Evolutionary conservation across 2,329 filamentous ascomycete species (phyloP).

Genomic region (Trichoderma pleuroti): DNA sequence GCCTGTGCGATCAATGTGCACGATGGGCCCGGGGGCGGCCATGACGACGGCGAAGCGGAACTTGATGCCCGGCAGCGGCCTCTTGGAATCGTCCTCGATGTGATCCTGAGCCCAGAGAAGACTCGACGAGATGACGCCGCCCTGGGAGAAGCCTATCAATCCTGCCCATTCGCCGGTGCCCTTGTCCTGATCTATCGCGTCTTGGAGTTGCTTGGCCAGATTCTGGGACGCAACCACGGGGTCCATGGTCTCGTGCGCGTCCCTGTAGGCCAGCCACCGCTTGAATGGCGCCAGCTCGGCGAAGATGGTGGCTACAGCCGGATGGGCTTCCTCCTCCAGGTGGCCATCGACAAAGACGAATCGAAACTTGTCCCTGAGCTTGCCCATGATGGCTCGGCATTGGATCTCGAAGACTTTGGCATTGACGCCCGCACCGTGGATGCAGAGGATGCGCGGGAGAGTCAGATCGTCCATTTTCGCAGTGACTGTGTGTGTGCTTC

Average conservation of each 20-base stretch:
- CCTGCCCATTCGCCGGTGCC: constrained; percentile 57
- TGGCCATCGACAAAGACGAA: constrained; percentile 71
- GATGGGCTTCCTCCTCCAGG: constrained; percentile 58
- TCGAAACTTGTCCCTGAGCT: constrained; percentile 58
- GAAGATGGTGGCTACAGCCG: constrained; percentile 63
- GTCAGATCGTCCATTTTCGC: constrained; percentile 21
- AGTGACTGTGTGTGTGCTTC: background rate
- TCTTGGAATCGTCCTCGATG: constrained; percentile 16
- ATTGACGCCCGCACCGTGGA: constrained; percentile 77
- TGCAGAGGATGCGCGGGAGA: constrained; percentile 68
- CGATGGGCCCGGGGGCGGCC: constrained; percentile 33
- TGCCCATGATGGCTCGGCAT: constrained; percentile 51
- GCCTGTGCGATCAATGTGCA: constrained; percentile 35
- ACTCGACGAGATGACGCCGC: constrained; percentile 59
- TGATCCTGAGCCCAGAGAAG: constrained; percentile 60
- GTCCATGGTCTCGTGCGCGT: constrained; percentile 51
- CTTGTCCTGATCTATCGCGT: constrained; percentile 52
- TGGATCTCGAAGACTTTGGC: constrained; percentile 66
- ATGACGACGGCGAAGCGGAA: constrained; percentile 38
- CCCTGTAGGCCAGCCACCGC: constrained; percentile 59
- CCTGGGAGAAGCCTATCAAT: constrained; percentile 64
- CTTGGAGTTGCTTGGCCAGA: constrained; percentile 38
- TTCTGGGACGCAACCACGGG: constrained; percentile 34
- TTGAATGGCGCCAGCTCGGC: constrained; percentile 63
- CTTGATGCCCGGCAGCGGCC: constrained; percentile 20